These are phyloP conservation scores for Setaria italica DNA, from an alignment of 202 grass and related monocot species.

Conservation along the genomic window DNA sequence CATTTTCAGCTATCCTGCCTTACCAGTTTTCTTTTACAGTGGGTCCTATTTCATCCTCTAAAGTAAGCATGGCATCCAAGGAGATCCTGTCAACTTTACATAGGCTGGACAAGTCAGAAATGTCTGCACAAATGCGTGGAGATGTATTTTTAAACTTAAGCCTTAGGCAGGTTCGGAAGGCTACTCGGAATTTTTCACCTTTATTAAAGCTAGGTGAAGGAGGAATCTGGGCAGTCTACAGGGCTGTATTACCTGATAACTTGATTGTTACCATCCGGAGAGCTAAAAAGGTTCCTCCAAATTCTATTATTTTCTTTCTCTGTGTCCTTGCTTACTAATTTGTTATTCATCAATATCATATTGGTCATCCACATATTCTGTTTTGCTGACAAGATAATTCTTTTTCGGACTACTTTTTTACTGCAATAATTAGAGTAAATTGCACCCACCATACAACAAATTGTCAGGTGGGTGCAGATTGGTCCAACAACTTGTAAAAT, in stretches of 20 bases:
- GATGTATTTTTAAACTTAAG: slow-evolving; percentile 48
- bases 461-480: too few relatives aligned
- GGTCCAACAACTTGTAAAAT: too few relatives aligned
- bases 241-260: slow-evolving; percentile 46
- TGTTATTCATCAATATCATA: slow-evolving; percentile 6
- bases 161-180: slow-evolving; percentile 65
- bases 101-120: slow-evolving; percentile 48
- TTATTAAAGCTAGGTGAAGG: slow-evolving; percentile 64
- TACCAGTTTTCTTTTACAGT: slow-evolving; percentile 45
- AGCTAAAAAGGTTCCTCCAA: slow-evolving; percentile 71
- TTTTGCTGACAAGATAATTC: slow-evolving; percentile 10
- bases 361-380: not conserved
- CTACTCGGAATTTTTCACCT: slow-evolving; percentile 71
- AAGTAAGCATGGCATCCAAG: slow-evolving; percentile 55
- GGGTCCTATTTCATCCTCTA: slow-evolving; percentile 55
- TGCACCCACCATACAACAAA: too few relatives aligned
- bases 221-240: slow-evolving; percentile 24
- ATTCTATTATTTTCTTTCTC: not conserved
- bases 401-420: not conserved
- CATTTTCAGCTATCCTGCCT: not conserved
- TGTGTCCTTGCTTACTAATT: not conserved
- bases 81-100: slow-evolving; percentile 55
- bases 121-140: slow-evolving; percentile 52
- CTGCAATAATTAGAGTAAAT: too few relatives aligned
- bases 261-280: slow-evolving; percentile 59